These are phyloP conservation scores for Boletus vinaceobasis DNA, from an alignment of 768 basidiomycete genomes.

Conservation along the genomic window DNA sequence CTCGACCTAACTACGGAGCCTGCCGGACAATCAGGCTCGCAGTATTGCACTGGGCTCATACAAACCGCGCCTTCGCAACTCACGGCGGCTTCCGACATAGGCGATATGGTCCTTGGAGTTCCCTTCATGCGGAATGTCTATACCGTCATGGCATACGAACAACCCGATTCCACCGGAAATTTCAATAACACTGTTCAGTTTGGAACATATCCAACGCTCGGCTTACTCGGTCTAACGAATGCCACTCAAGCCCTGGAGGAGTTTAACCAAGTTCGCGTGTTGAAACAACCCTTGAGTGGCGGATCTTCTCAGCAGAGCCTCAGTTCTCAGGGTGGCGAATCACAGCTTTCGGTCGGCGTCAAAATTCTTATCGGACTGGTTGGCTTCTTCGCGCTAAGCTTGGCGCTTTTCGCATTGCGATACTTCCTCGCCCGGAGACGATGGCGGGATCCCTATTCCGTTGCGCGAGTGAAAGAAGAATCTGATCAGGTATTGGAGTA, in stretches of 20 bases:
- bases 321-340: constrained; percentile 20
- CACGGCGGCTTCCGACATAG: constrained; percentile 35
- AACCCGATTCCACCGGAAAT: constrained; percentile 42
- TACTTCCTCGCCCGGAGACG: constrained; percentile 47
- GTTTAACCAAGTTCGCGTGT: constrained; percentile 66
- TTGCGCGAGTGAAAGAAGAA: constrained; percentile 15
- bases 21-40: constrained; percentile 37
- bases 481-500: constrained; percentile 9
- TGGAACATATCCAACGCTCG: constrained; percentile 44
- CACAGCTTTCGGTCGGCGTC: constrained; percentile 55
- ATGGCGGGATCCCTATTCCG: constrained; percentile 21
- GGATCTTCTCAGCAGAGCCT: constrained; percentile 7
- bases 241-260: constrained; percentile 58
- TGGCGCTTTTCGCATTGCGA: constrained; percentile 50
- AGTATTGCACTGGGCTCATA: constrained; percentile 62
- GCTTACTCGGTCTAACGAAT: constrained; percentile 63
- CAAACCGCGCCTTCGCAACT: constrained; percentile 52
- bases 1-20: constrained; percentile 65
- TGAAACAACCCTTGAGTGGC: constrained; percentile 52
- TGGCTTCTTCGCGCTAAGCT: constrained; percentile 55
- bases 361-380: constrained; percentile 59
- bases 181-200: constrained; percentile 35
- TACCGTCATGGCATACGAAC: constrained; percentile 67
- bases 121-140: constrained; percentile 77
- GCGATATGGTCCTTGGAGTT: constrained; percentile 76